Percentiles rank a stretch among this genome's conserved stretches.
Evolutionary conservation across 75 land plant genomes (phyloP).

Genomic region (Cryptomeria japonica): DNA sequence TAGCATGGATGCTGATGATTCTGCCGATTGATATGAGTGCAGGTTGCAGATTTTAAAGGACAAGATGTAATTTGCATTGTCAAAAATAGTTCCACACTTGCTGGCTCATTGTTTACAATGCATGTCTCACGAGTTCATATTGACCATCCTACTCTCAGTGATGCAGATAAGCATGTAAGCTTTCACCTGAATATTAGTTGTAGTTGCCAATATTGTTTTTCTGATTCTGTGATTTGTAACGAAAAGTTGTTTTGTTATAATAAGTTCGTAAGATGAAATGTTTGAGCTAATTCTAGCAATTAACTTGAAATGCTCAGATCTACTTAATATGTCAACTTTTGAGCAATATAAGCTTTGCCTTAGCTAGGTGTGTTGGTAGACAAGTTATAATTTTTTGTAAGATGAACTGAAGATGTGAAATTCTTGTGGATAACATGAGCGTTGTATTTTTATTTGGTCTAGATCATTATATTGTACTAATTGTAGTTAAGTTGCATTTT

Average conservation of each 20-base stretch:
- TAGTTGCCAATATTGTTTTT: not conserved
- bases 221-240: not conserved
- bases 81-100: slow-evolving; percentile 83
- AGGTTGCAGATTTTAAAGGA: slow-evolving; percentile 75
- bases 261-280: not conserved
- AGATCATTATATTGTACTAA: too few relatives aligned
- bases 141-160: slow-evolving; percentile 81
- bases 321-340: not conserved
- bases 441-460: too few relatives aligned
- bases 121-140: slow-evolving; percentile 79
- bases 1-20: not conserved
- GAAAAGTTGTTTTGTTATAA: not conserved
- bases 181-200: not conserved
- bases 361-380: not conserved
- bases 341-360: not conserved
- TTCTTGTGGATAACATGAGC: too few relatives aligned
- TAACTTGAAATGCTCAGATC: not conserved
- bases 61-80: slow-evolving; percentile 78
- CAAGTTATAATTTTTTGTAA: not conserved
- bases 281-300: not conserved
- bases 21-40: slow-evolving; percentile 14
- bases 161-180: slow-evolving; percentile 71
- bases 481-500: too few relatives aligned
- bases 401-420: too few relatives aligned
- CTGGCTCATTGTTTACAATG: slow-evolving; percentile 77